Conservation (phyloP, 2,329 filamentous ascomycete genomes). For the Fusarium hainanense region DNA sequence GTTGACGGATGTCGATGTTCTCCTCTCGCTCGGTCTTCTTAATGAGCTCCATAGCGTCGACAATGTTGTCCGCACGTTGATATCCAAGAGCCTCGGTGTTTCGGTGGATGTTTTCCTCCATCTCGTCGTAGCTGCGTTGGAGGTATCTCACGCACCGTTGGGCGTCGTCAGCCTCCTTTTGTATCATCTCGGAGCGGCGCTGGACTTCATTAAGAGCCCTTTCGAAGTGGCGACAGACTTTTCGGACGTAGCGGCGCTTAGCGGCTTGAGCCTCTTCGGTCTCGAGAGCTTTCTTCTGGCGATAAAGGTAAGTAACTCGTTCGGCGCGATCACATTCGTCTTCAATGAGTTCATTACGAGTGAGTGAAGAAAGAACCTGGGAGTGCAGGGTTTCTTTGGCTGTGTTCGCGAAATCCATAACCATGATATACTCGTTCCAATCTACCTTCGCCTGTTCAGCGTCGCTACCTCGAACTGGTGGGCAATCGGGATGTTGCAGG, state of each 20-base stretch:
- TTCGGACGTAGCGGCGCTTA: neutral
- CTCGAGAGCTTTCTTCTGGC: neutral
- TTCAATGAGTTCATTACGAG: slow-evolving; percentile 1
- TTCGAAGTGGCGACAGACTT: slow-evolving; percentile 9
- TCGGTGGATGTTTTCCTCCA: neutral
- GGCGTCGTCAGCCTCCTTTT: slow-evolving; percentile 2
- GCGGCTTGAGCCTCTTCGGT: neutral
- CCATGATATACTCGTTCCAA: neutral
- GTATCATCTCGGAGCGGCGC: neutral
- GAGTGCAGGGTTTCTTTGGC: neutral
- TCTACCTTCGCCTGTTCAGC: neutral
- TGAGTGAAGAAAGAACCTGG: neutral
- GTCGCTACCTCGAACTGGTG: neutral
- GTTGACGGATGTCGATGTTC: neutral
- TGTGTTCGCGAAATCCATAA: neutral
- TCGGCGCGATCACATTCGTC: slow-evolving; percentile 9
- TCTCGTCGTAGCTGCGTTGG: neutral
- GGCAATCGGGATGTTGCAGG: neutral
- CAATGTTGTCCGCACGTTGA: neutral
- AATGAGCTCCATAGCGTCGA: slow-evolving; percentile 1
- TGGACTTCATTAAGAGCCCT: neutral
- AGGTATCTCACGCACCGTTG: neutral
- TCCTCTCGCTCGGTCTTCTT: slow-evolving; percentile 7
- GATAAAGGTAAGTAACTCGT: neutral
- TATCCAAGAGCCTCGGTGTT: slow-evolving; percentile 1